phyloP scores from a whole-genome alignment of 768 basidiomycete genomes.

The Boletellus ananas region DNA sequence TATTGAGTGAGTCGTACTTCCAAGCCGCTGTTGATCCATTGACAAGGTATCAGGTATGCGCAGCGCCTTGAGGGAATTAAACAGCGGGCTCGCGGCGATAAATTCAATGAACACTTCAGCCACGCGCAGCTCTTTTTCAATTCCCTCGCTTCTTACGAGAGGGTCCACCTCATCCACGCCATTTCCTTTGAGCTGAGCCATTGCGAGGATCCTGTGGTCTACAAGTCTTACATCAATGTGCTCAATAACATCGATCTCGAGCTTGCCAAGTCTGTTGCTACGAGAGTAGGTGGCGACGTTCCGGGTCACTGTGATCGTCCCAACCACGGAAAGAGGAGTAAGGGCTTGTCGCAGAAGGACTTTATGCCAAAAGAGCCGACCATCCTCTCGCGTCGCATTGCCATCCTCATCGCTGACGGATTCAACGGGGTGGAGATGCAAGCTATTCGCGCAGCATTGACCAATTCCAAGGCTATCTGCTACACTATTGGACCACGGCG shows the following conservation, averaged over 20 bases:
- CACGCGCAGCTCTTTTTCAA: conserved; percentile 85
- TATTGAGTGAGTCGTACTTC: conserved; percentile 39
- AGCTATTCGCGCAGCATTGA: conserved; percentile 52
- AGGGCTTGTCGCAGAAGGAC: conserved; percentile 56
- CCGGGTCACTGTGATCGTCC: conserved; percentile 47
- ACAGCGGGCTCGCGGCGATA: conserved; percentile 58
- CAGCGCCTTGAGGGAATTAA: conserved; percentile 53
- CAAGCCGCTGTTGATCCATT: not conserved
- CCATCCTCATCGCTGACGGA: conserved; percentile 71
- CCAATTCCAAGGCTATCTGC: conserved; percentile 51
- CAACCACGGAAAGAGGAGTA: conserved; percentile 57
- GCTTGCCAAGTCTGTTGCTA: conserved; percentile 66
- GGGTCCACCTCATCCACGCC: conserved; percentile 64
- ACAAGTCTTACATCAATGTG: conserved; percentile 60
- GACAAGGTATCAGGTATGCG: conserved; percentile 36
- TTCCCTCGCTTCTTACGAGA: conserved; percentile 66
- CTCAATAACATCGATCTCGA: conserved; percentile 73
- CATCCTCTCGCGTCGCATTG: conserved; percentile 67
- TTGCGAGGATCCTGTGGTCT: conserved; percentile 72
- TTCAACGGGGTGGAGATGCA: conserved; percentile 61
- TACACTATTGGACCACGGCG: conserved; percentile 70
- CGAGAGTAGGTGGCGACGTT: conserved; percentile 55
- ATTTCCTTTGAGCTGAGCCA: conserved; percentile 83
- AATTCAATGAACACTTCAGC: conserved; percentile 72
- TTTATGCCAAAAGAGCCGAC: conserved; percentile 54